Evolutionary conservation across 2,329 filamentous ascomycete genomes (phyloP), one percentile per base, ranked within the genome.

Genomic region (Pyricularia sp.): DNA sequence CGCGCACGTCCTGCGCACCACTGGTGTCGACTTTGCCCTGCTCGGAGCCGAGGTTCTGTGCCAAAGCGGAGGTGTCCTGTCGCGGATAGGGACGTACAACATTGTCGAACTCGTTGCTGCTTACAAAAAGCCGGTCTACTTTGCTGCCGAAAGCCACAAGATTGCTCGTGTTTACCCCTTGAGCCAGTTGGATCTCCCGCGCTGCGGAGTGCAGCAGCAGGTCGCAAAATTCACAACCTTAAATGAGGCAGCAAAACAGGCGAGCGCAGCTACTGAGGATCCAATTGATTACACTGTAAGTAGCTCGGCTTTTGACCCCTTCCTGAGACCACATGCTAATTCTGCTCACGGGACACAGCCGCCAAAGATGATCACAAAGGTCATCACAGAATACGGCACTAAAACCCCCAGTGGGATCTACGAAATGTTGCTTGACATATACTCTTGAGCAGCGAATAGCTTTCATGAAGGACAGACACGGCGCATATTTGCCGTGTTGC

Each of bases 101-200:
- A 90, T 98, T 73, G 94, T 92, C 1, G 82, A 93, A 73, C 82
- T 97, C 68, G 93, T 94, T 5, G 89, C 90, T 74, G 86, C 86
- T 17, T 85, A 86, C 71, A 78, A 79, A 31, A 83, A 83, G 64
- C 87, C 89, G 58, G 92, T 98, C 73, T 97, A 96, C 75, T 93
- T 97, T 23, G 93, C 95, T 5, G 91, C 91, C 0, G 95, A 99
- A 82, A 96, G 92, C 74, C 95, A 99, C 83, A 99, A 99, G 81
- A 97, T 99, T 76, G 93, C 96, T 64, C 86, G 93, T 74, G 85
- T 95, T 69, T 95, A 94, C 74, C 92, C 94, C 1, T 81, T 95
- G 26, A 88, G 90, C 71, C 93, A 97, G 79, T 88, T 90, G 70
- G 92, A 95, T 76, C 81, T 97, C 70, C 69, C 72, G 26, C 74